These are phyloP conservation scores for Aspergillus clavatus DNA, from an alignment of 2,329 filamentous ascomycete genomes.

Conservation along the genomic window DNA sequence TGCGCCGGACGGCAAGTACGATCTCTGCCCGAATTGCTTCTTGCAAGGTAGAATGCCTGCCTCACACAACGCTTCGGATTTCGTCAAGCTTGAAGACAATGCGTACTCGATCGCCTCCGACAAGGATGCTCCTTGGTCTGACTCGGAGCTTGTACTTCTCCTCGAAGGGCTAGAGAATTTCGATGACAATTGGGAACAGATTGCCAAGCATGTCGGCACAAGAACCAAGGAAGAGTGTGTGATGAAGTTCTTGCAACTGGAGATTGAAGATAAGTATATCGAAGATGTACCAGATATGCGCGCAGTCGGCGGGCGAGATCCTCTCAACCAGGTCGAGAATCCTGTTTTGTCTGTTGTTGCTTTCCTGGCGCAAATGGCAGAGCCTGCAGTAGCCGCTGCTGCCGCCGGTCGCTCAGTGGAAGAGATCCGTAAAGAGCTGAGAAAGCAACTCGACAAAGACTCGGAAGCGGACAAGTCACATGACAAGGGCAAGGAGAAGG, in stretches of 20 bases:
- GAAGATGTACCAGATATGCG: conserved; percentile 70
- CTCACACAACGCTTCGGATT: conserved; percentile 74
- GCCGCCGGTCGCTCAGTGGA: conserved; percentile 84
- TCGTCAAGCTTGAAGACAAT: conserved; percentile 85
- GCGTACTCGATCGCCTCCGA: conserved; percentile 73
- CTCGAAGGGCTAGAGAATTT: conserved; percentile 88
- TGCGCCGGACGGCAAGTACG: conserved; percentile 63
- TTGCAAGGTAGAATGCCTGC: conserved; percentile 76
- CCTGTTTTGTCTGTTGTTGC: conserved; percentile 94
- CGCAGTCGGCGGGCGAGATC: conserved; percentile 71
- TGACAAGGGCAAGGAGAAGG: conserved; percentile 49
- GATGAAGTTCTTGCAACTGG: conserved; percentile 89
- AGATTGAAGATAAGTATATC: conserved; percentile 96
- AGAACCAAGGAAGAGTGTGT: conserved; percentile 94
- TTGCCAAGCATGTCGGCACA: conserved; percentile 86
- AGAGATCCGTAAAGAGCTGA: conserved; percentile 74
- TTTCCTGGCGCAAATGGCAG: conserved; percentile 85
- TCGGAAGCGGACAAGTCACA: conserved; percentile 42
- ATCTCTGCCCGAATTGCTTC: conserved; percentile 88
- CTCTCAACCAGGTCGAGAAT: conserved; percentile 90
- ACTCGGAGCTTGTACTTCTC: conserved; percentile 81
- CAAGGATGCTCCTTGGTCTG: conserved; percentile 82
- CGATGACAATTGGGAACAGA: conserved; percentile 92
- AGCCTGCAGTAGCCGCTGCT: conserved; percentile 83
- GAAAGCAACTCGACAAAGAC: conserved; percentile 68